These are phyloP conservation scores for Pseudocercospora macadamiae DNA, from an alignment of 2,329 filamentous ascomycete genomes.

Conservation along the genomic window DNA sequence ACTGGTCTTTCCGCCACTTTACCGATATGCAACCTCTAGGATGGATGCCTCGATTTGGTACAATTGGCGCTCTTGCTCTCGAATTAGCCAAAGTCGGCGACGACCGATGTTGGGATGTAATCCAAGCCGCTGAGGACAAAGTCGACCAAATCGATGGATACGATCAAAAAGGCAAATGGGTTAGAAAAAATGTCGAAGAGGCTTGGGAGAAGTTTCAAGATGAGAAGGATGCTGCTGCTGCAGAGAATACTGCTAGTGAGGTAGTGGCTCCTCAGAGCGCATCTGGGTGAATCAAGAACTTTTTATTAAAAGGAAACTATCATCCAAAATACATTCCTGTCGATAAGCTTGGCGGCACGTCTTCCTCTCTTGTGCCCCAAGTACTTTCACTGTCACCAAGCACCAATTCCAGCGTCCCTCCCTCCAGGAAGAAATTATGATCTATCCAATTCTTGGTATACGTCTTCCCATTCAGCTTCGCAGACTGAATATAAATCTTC, in stretches of 20 bases:
- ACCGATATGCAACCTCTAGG: conserved; percentile 37
- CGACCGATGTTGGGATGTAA: conserved; percentile 39
- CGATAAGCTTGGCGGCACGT: conserved; percentile 52
- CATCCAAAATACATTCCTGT: conserved; percentile 24
- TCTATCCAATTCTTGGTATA: conserved; percentile 69
- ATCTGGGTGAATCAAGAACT: not conserved
- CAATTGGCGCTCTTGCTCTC: conserved; percentile 33
- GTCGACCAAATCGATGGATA: conserved; percentile 33
- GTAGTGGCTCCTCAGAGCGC: not conserved
- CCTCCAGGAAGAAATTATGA: conserved; percentile 67
- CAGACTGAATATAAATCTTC: conserved; percentile 64
- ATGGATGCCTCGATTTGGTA: conserved; percentile 38
- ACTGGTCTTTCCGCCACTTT: conserved; percentile 39
- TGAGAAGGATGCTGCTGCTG: not conserved
- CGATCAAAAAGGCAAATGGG: conserved; percentile 30
- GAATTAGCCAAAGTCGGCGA: conserved; percentile 33
- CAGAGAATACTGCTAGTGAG: not conserved
- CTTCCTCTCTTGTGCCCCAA: conserved; percentile 54
- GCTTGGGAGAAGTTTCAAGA: conserved; percentile 21
- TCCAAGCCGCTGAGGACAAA: conserved; percentile 36
- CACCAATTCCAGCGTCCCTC: conserved; percentile 66
- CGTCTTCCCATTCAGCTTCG: conserved; percentile 64
- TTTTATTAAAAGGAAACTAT: too few relatives aligned
- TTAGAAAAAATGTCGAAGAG: conserved; percentile 32
- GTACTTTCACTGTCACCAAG: conserved; percentile 54